These are phyloP conservation scores for Metarhizium anisopliae DNA, from an alignment of 2,329 filamentous ascomycete genomes.

Conservation along the genomic window DNA sequence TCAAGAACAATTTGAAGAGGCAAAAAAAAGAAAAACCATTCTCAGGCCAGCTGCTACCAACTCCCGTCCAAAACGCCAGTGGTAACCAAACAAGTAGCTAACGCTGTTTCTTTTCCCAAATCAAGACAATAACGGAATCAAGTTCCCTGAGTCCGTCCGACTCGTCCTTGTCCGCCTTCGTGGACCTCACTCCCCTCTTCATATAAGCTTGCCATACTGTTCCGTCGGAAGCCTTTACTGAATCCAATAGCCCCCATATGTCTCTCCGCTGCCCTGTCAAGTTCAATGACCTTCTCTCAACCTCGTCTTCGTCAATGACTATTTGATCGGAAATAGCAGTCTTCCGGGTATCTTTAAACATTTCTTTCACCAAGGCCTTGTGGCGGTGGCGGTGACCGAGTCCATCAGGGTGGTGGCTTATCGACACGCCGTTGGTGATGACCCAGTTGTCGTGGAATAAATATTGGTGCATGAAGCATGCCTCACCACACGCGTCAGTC, in stretches of 20 bases:
- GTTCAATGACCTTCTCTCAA: constrained; percentile 22
- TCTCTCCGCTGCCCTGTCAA: constrained; percentile 25
- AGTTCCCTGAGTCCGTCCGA: constrained; percentile 9
- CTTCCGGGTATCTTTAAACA: constrained; percentile 5
- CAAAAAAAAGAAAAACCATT: neutral
- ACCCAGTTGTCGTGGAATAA: constrained; percentile 37
- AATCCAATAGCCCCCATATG: constrained; percentile 33
- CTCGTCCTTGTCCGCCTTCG: constrained; percentile 12
- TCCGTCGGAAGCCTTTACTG: constrained; percentile 23
- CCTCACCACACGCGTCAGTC: constrained; percentile 32
- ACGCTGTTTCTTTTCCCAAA: constrained; percentile 24
- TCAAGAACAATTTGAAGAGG: neutral
- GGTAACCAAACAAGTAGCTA: neutral
- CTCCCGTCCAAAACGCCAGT: neutral
- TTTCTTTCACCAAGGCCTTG: neutral
- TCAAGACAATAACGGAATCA: constrained; percentile 31
- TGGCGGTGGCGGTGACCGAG: constrained; percentile 12
- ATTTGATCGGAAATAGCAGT: constrained; percentile 18
- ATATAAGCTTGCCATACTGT: constrained; percentile 39
- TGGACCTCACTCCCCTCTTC: constrained; percentile 17
- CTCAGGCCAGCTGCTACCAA: neutral
- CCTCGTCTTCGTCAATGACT: constrained; percentile 20
- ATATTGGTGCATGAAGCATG: constrained; percentile 38
- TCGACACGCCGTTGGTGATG: constrained; percentile 36
- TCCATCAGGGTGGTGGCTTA: constrained; percentile 32